A percentile compares a stretch with the other conserved stretches of the same genome.
These are phyloP conservation scores for Sonneratia caseolaris DNA, from an alignment of 345 rosid species.

Conservation along the genomic window DNA sequence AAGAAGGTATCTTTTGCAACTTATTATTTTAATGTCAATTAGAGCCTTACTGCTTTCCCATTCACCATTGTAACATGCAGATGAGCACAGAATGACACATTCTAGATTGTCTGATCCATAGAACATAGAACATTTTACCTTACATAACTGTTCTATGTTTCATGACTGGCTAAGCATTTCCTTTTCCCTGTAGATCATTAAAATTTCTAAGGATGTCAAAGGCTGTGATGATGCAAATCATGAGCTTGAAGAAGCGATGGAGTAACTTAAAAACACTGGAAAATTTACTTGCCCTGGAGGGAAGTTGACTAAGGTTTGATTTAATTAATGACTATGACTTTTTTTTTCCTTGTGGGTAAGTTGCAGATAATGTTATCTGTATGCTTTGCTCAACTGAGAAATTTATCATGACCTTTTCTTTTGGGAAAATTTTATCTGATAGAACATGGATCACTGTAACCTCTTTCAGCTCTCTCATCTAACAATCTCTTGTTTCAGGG, in stretches of 20 bases:
- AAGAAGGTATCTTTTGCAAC: conserved; percentile 50
- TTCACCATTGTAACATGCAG: too few relatives aligned
- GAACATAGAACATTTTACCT: too few relatives aligned
- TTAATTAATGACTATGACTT: not conserved
- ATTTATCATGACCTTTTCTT: not conserved
- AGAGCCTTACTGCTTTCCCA: too few relatives aligned
- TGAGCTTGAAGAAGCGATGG: conserved; percentile 96
- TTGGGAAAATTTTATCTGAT: not conserved
- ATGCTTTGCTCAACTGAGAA: not conserved
- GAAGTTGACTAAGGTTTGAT: conserved; percentile 84
- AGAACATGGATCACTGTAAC: too few relatives aligned
- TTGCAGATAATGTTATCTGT: not conserved
- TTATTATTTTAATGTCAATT: not conserved
- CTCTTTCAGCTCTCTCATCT: too few relatives aligned
- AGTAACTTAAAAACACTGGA: conserved; percentile 82
- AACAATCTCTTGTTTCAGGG: too few relatives aligned
- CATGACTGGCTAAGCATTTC: conserved; percentile 1
- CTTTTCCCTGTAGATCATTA: conserved; percentile 60
- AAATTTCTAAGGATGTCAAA: conserved; percentile 97
- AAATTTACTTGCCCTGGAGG: conserved; percentile 98
- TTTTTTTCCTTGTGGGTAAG: not conserved
- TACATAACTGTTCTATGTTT: not conserved
- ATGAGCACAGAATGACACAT: too few relatives aligned
- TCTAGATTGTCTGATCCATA: too few relatives aligned
- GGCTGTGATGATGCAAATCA: conserved; percentile 99